These are phyloP conservation scores for Pleurotus djamor DNA, from an alignment of 768 basidiomycete species.

Conservation along the genomic window DNA sequence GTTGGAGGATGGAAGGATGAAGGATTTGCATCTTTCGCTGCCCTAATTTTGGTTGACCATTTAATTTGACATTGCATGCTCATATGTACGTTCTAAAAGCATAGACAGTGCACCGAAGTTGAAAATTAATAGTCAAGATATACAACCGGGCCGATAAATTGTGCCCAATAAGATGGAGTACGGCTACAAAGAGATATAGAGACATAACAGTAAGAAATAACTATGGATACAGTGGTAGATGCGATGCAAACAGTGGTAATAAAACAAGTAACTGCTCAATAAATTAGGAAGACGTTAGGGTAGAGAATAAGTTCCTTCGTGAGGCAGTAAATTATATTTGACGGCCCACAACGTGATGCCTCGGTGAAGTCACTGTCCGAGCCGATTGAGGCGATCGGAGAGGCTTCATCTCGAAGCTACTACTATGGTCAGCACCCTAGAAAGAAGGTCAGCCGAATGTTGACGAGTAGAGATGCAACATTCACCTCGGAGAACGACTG, in stretches of 20 bases:
- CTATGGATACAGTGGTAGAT: constrained; percentile 1
- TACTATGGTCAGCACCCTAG: background rate
- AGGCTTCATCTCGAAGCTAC: background rate
- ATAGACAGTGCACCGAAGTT: no score
- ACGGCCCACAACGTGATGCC: no score
- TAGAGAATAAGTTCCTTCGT: background rate
- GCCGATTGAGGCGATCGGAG: background rate
- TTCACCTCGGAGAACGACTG: background rate
- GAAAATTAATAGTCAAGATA: no score
- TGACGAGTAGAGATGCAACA: background rate
- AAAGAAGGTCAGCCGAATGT: background rate
- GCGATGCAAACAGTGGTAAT: background rate
- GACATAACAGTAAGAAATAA: background rate
- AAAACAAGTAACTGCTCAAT: background rate
- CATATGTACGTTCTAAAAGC: no score
- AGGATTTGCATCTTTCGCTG: no score
- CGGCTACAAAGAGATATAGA: no score
- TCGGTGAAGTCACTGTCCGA: background rate
- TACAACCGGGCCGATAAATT: no score
- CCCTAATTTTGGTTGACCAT: no score
- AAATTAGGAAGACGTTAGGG: background rate
- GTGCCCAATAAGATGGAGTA: no score
- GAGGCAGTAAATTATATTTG: background rate
- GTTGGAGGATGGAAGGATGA: no score
- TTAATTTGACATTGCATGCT: no score